Evolutionary conservation across 306 rosid genomes (phyloP), one percentile per base, ranked within the genome.

Genomic region (Datisca glomerata): DNA sequence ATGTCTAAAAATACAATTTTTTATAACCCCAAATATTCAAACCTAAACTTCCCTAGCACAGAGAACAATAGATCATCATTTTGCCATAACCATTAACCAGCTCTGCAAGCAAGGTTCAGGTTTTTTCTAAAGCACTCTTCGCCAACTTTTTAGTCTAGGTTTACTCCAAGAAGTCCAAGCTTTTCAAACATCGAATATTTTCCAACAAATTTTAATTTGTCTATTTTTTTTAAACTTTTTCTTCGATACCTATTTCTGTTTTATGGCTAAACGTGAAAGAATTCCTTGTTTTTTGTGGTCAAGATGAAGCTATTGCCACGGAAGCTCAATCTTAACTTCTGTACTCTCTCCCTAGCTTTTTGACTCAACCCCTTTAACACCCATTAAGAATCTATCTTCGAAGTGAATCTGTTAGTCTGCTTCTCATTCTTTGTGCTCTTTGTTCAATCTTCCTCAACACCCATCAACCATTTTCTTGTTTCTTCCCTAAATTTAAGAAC

Each of bases 191-290:
- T n/a, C n/a, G n/a, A n/a, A n/a, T n/a, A n/a, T n/a, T n/a, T n/a
- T n/a, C n/a, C n/a, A n/a, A n/a, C n/a, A n/a, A n/a, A n/a, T n/a
- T n/a, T n/a, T n/a, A n/a, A n/a, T n/a, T n/a, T n/a, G n/a, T n/a
- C n/a, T n/a, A n/a, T n/a, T n/a, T n/a, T n/a, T n/a, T n/a, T n/a
- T n/a, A n/a, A n/a, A 17, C 5, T 12, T 20, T 41, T 20, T 5
- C 13, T 41, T 41, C 46, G 12, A 19, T 41, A 18, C 46, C 23
- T 24, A 41, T 41, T 16, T 19, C 24, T 41, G 5, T 19, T 41
- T 21, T 41, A 0, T 41, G 46, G 46, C 46, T 41, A 9, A 41
- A 41, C 6, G 18, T 41, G 46, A 41, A 41, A 24, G 18, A 20
- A 41, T 16, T 41, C 24, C 46, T 41, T 10, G 6, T 18, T 18